Evolutionary conservation across 495 filamentous ascomycete genomes (phyloP).

Genomic region (Talaromyces ruber): DNA sequence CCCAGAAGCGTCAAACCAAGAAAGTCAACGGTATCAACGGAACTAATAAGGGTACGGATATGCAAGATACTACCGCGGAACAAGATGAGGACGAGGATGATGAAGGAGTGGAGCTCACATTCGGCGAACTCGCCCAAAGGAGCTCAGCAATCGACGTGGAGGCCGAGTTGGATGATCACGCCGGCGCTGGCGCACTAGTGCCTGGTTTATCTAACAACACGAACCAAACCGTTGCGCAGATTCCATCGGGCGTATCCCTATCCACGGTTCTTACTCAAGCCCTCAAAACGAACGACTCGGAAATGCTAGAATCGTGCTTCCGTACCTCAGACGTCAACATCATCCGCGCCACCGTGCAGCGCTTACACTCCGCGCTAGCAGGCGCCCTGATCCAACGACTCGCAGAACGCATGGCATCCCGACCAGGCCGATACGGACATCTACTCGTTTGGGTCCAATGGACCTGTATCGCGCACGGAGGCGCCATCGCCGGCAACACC

Average conservation of each 20-base stretch:
- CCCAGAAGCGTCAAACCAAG: slow-evolving; percentile 24
- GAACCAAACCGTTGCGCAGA: slow-evolving; percentile 27
- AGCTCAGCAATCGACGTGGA: slow-evolving; percentile 70
- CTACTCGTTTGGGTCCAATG: slow-evolving; percentile 97
- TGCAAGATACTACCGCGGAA: slow-evolving; percentile 31
- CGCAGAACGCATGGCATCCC: slow-evolving; percentile 76
- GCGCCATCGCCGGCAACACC: slow-evolving; percentile 75
- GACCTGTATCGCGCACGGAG: slow-evolving; percentile 91
- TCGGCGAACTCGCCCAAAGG: slow-evolving; percentile 77
- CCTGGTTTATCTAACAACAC: slow-evolving; percentile 29
- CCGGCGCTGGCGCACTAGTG: slow-evolving; percentile 28
- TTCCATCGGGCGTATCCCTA: slow-evolving; percentile 71
- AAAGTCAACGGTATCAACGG: slow-evolving; percentile 26
- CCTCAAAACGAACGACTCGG: slow-evolving; percentile 79
- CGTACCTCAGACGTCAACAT: slow-evolving; percentile 62
- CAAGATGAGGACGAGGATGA: slow-evolving; percentile 26
- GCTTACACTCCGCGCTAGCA: slow-evolving; percentile 77
- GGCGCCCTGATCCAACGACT: slow-evolving; percentile 70
- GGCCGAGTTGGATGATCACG: slow-evolving; percentile 37
- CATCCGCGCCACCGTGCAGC: slow-evolving; percentile 80
- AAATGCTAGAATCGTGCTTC: slow-evolving; percentile 86
- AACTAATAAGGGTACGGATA: slow-evolving; percentile 34
- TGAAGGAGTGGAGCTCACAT: slow-evolving; percentile 59
- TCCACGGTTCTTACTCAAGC: slow-evolving; percentile 87
- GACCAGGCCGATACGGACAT: slow-evolving; percentile 79